A percentile compares a stretch with the other conserved stretches of the same genome.
Conservation (phyloP, 2,329 filamentous ascomycete species). For the Penicillium sclerotigenum region DNA sequence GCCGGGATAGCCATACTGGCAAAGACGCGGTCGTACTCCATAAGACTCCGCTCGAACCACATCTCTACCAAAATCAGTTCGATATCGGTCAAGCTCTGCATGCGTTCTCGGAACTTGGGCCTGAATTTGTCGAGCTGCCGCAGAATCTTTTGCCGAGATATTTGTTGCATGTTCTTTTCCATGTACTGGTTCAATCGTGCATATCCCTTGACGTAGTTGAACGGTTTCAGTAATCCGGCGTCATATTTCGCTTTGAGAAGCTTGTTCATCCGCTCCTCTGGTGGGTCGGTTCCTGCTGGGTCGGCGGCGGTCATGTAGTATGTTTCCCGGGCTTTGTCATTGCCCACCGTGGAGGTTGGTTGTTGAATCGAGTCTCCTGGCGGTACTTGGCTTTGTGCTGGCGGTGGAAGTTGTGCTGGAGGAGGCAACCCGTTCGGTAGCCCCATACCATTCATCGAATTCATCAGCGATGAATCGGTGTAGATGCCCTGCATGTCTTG, state of each 20-base stretch:
- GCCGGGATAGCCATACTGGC: slow-evolving; percentile 98
- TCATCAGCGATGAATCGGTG: slow-evolving; percentile 55
- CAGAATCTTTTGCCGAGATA: slow-evolving; percentile 85
- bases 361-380: slow-evolving; percentile 57
- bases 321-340: slow-evolving; percentile 69
- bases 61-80: slow-evolving; percentile 94
- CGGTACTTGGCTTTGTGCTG: slow-evolving; percentile 30
- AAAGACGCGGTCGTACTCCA: slow-evolving; percentile 98
- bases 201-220: slow-evolving; percentile 98
- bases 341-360: slow-evolving; percentile 59
- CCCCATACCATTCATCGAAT: slow-evolving; percentile 40
- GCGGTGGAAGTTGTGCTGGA: slow-evolving; percentile 36
- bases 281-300: slow-evolving; percentile 78
- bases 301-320: slow-evolving; percentile 98
- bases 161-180: slow-evolving; percentile 77
- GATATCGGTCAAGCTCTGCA: slow-evolving; percentile 86
- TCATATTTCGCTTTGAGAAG: slow-evolving; percentile 94
- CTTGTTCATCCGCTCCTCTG: slow-evolving; percentile 93
- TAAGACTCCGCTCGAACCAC: slow-evolving; percentile 96
- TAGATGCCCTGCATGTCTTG: slow-evolving; percentile 64
- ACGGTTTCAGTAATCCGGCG: slow-evolving; percentile 87
- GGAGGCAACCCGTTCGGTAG: slow-evolving; percentile 33
- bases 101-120: slow-evolving; percentile 93
- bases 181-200: slow-evolving; percentile 86
- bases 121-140: slow-evolving; percentile 89